Percentiles rank a stretch among this genome's conserved stretches.
Conservation (phyloP, 2,329 filamentous ascomycete genomes). For the Fusarium albidum region DNA sequence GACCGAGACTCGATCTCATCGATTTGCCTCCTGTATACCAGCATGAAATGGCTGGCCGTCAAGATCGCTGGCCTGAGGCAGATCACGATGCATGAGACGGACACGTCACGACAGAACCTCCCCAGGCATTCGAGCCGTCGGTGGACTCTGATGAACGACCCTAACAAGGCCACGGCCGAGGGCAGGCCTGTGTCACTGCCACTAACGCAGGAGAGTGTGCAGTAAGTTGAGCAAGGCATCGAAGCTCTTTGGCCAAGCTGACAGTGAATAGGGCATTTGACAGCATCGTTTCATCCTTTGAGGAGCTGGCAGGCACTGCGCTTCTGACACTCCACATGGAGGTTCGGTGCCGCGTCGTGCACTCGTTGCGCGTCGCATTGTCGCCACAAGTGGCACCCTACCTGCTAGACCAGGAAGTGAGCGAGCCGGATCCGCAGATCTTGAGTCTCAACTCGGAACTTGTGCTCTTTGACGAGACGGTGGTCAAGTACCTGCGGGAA, state of each 20-base stretch:
- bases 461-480: constrained; percentile 86
- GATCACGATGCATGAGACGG: constrained; percentile 77
- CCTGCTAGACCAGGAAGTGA: constrained; percentile 74
- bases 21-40: constrained; percentile 90
- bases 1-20: constrained; percentile 87
- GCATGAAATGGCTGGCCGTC: constrained; percentile 95
- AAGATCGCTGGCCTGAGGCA: constrained; percentile 84
- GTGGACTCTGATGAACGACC: constrained; percentile 83
- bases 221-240: constrained; percentile 59
- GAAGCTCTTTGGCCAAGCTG: constrained; percentile 26
- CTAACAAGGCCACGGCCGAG: constrained; percentile 65
- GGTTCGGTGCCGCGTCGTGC: constrained; percentile 83
- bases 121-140: constrained; percentile 71
- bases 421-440: constrained; percentile 80
- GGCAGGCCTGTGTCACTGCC: constrained; percentile 80
- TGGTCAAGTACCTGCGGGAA: constrained; percentile 74
- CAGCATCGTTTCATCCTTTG: constrained; percentile 82
- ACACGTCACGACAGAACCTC: constrained; percentile 66
- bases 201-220: constrained; percentile 83
- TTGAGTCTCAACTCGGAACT: constrained; percentile 85
- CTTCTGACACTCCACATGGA: constrained; percentile 90
- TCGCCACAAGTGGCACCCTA: constrained; percentile 70
- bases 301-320: constrained; percentile 79
- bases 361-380: constrained; percentile 73
- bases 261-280: constrained; percentile 75